phyloP scores from a whole-genome alignment of 768 basidiomycete genomes.

The Trametes cingulata region DNA sequence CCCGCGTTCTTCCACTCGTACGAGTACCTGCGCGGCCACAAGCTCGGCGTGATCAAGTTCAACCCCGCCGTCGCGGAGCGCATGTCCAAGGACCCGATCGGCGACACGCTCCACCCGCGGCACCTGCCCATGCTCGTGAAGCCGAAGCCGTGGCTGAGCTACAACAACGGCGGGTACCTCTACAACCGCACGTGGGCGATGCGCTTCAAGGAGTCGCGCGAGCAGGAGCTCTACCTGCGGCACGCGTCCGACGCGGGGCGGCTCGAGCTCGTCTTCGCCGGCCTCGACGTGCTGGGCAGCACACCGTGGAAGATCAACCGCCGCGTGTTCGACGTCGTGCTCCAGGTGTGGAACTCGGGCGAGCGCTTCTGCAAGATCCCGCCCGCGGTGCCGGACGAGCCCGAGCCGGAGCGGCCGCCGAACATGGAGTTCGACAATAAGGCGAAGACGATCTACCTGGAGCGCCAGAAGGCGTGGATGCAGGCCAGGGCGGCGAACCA shows the following conservation, averaged over 20 bases:
- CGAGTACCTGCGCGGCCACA: constrained; percentile 91
- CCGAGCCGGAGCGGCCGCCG: constrained; percentile 61
- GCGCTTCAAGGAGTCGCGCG: constrained; percentile 90
- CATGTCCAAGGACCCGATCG: constrained; percentile 71
- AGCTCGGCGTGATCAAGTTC: constrained; percentile 87
- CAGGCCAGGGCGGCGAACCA: constrained; percentile 78
- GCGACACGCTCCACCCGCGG: constrained; percentile 81
- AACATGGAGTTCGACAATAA: constrained; percentile 53
- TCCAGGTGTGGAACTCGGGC: constrained; percentile 83
- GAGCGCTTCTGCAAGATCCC: constrained; percentile 83
- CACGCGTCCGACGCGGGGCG: constrained; percentile 73
- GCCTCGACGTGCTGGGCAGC: constrained; percentile 84
- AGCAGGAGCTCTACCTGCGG: constrained; percentile 78
- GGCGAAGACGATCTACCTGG: constrained; percentile 54
- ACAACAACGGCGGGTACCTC: constrained; percentile 81
- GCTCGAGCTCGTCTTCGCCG: constrained; percentile 83
- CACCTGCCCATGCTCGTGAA: constrained; percentile 95
- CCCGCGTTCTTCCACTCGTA: constrained; percentile 91
- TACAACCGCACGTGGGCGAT: constrained; percentile 74
- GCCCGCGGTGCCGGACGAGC: constrained; percentile 61
- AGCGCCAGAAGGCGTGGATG: constrained; percentile 53
- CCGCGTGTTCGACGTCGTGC: constrained; percentile 51
- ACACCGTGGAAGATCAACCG: constrained; percentile 92
- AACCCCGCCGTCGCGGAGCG: constrained; percentile 80
- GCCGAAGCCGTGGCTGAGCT: constrained; percentile 83